Percentiles rank a stretch among this genome's conserved stretches.
Evolutionary conservation across 2,329 filamentous ascomycete species (phyloP).

Genomic region (Ceratocystis destructans): DNA sequence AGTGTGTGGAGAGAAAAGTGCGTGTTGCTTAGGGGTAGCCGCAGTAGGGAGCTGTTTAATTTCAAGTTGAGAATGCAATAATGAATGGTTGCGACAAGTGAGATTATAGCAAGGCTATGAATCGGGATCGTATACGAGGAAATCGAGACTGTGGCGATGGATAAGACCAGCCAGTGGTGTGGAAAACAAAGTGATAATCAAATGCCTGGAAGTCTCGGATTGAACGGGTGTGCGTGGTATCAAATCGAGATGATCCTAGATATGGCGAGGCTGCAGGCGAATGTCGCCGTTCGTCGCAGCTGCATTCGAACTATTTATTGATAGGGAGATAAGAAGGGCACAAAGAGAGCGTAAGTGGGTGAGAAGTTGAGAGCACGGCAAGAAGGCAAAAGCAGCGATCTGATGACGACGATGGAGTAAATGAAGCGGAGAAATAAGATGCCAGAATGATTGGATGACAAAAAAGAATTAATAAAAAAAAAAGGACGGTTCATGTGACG

Average conservation of each 20-base stretch:
- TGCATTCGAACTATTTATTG: constrained; percentile 6
- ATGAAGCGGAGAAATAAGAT: not conserved
- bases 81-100: not conserved
- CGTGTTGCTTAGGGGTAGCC: not conserved
- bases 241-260: not conserved
- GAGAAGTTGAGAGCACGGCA: not conserved
- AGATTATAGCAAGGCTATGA: not conserved
- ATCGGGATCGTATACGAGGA: not conserved
- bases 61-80: not conserved
- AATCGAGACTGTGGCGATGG: constrained; percentile 1
- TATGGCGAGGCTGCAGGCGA: constrained; percentile 4
- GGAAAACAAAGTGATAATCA: not conserved
- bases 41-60: not conserved
- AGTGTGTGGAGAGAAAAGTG: not conserved
- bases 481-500: not conserved
- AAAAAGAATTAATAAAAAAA: constrained; percentile 4
- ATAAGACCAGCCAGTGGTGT: not conserved
- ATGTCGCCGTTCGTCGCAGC: constrained; percentile 2
- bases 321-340: not conserved
- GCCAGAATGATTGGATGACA: not conserved
- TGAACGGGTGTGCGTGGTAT: not conserved
- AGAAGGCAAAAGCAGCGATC: not conserved
- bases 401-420: not conserved
- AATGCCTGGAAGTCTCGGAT: not conserved
- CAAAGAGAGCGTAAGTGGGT: too few relatives aligned